A percentile compares a stretch with the other conserved stretches of the same genome.
Conservation (phyloP, 352 stramenopile genomes). For the Phytopythium aichiense region DNA sequence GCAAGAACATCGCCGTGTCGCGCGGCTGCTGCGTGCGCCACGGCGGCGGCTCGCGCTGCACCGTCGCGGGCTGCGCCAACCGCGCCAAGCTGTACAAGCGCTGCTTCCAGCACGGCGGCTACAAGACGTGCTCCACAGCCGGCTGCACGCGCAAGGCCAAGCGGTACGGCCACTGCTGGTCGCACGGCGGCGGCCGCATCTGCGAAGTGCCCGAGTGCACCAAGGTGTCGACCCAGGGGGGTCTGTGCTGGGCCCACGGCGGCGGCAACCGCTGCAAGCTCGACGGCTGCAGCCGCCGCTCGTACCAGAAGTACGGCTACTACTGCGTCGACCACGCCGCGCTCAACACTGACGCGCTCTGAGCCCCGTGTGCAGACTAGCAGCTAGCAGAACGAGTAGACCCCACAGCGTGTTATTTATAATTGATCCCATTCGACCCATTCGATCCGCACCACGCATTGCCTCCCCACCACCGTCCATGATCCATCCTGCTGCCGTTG, state of each 20-base stretch:
- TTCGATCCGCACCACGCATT: no score
- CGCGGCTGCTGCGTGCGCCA: constrained; percentile 48
- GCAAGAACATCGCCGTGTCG: constrained; percentile 57
- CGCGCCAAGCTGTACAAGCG: constrained; percentile 60
- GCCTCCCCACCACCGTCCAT: no score
- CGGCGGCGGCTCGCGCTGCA: constrained; percentile 50
- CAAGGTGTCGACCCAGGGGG: constrained; percentile 60
- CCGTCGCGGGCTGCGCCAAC: constrained; percentile 42
- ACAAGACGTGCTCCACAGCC: constrained; percentile 54
- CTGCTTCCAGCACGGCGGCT: constrained; percentile 65
- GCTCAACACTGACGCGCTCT: constrained; percentile 8
- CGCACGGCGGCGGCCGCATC: constrained; percentile 58
- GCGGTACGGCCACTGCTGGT: constrained; percentile 67
- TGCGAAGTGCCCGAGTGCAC: constrained; percentile 47
- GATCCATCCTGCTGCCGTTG: no score
- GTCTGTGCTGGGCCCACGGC: constrained; percentile 71
- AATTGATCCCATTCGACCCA: no score
- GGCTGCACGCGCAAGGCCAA: constrained; percentile 62
- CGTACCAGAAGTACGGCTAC: constrained; percentile 62
- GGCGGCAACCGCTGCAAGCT: constrained; percentile 55
- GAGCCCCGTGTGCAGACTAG: neutral
- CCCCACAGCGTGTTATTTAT: no score
- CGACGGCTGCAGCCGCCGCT: constrained; percentile 48
- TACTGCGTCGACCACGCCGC: constrained; percentile 44
- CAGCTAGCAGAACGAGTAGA: no score